phyloP scores from a whole-genome alignment of 1,284 basidiomycete species.

The Nidula niveotomentosa region DNA sequence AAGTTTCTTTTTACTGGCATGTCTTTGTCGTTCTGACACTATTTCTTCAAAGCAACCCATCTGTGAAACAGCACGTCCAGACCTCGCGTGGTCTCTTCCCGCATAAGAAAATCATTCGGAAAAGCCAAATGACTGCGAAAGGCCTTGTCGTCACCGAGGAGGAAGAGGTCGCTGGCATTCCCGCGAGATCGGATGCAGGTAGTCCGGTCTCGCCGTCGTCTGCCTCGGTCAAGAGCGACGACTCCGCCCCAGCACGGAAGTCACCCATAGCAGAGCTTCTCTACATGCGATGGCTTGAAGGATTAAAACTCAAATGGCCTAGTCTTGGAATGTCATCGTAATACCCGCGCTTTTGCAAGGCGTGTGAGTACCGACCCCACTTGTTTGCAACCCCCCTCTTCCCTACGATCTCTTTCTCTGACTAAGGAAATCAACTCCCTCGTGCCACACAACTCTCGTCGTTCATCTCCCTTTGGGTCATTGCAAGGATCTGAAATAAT shows the following conservation, averaged over 20 bases:
- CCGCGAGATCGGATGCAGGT: slow-evolving; percentile 17
- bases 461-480: too few relatives aligned
- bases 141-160: slow-evolving; percentile 79
- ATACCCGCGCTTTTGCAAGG: too few relatives aligned
- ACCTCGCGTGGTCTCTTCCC: slow-evolving; percentile 73
- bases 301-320: slow-evolving; percentile 86
- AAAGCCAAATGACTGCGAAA: slow-evolving; percentile 79
- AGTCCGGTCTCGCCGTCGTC: slow-evolving; percentile 21
- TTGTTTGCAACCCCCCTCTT: background rate
- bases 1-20: slow-evolving; percentile 23
- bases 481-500: background rate
- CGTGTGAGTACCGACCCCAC: too few relatives aligned
- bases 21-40: background rate
- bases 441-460: too few relatives aligned
- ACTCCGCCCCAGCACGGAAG: slow-evolving; percentile 43
- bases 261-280: slow-evolving; percentile 91
- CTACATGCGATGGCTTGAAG: slow-evolving; percentile 95
- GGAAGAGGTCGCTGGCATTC: slow-evolving; percentile 59
- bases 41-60: slow-evolving; percentile 50
- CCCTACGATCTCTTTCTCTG: background rate
- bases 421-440: background rate
- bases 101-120: slow-evolving; percentile 74
- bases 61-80: slow-evolving; percentile 78
- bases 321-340: slow-evolving; percentile 43
- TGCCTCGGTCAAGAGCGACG: slow-evolving; percentile 30